A percentile compares a stretch with the other conserved stretches of the same genome.
phyloP scores from a whole-genome alignment of 345 rosid species.

The Clarkia xantiana region DNA sequence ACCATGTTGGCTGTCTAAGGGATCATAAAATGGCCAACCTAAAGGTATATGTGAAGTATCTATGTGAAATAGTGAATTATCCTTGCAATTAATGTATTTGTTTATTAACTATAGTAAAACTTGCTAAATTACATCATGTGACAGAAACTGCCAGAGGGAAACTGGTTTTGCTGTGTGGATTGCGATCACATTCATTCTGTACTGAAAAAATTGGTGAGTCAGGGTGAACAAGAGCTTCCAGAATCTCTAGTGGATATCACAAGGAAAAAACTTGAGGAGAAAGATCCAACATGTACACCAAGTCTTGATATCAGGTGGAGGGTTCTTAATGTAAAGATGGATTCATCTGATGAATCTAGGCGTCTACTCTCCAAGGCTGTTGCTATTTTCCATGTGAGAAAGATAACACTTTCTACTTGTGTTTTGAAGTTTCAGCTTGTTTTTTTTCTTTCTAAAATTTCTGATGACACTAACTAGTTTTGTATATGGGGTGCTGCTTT shows the following conservation, averaged over 20 bases:
- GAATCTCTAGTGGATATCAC: slow-evolving; percentile 29
- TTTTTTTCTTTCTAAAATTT: background rate
- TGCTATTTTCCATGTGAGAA: slow-evolving; percentile 61
- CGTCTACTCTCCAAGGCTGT: slow-evolving; percentile 46
- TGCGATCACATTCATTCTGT: slow-evolving; percentile 42
- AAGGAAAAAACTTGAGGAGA: slow-evolving; percentile 32
- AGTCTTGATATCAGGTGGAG: slow-evolving; percentile 71
- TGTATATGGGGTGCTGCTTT: background rate
- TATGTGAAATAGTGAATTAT: background rate
- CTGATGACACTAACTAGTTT: background rate
- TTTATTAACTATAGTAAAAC: background rate
- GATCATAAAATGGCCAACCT: slow-evolving; percentile 67
- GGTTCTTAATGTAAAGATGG: slow-evolving; percentile 47
- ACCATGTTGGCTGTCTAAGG: slow-evolving; percentile 83
- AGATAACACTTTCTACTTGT: no score
- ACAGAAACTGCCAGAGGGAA: slow-evolving; percentile 78
- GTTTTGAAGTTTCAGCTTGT: background rate
- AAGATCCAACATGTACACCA: slow-evolving; percentile 15
- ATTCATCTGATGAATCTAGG: slow-evolving; percentile 36
- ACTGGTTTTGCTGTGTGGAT: slow-evolving; percentile 68
- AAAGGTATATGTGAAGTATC: slow-evolving; percentile 30
- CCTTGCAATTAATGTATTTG: background rate
- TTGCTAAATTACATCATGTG: slow-evolving; percentile 11
- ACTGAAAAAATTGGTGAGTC: slow-evolving; percentile 34
- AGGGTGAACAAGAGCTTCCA: slow-evolving; percentile 66